Conservation (phyloP, 495 filamentous ascomycete species). For the Cercophora scortea region DNA sequence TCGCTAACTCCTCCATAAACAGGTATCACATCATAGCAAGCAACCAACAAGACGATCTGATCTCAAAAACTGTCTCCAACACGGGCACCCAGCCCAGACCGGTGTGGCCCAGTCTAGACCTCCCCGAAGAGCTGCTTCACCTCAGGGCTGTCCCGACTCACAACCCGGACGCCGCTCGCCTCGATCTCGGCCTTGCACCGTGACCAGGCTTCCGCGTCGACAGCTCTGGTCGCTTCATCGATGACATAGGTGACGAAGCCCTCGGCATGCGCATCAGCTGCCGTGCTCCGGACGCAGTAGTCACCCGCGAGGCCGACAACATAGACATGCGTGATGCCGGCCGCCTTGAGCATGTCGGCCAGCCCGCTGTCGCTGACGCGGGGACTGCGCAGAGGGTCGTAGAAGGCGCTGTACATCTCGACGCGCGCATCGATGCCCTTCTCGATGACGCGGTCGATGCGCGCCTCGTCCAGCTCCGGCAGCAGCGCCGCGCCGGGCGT, state of each 20-base stretch:
- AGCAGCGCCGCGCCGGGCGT: constrained; percentile 69
- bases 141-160: constrained; percentile 33
- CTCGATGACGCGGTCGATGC: constrained; percentile 56
- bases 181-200: constrained; percentile 48
- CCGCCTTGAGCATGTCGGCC: constrained; percentile 43
- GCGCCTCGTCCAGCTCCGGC: constrained; percentile 56
- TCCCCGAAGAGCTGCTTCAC: constrained; percentile 23
- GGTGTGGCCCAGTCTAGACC: neutral
- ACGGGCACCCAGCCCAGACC: neutral
- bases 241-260: constrained; percentile 74
- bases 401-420: constrained; percentile 92
- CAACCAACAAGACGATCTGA: too few species aligned
- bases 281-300: constrained; percentile 80
- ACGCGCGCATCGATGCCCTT: constrained; percentile 69
- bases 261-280: constrained; percentile 63
- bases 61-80: too few species aligned
- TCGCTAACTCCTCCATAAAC: too few species aligned
- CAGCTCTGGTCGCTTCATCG: constrained; percentile 67
- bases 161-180: constrained; percentile 37
- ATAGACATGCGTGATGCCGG: constrained; percentile 66
- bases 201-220: constrained; percentile 53
- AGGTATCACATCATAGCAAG: too few species aligned
- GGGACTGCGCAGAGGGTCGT: constrained; percentile 52
- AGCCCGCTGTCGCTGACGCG: constrained; percentile 56
- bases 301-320: constrained; percentile 81